Base-by-base conservation (phyloP, 1,284 basidiomycete species). In the Clitocybe nebularis region DNA sequence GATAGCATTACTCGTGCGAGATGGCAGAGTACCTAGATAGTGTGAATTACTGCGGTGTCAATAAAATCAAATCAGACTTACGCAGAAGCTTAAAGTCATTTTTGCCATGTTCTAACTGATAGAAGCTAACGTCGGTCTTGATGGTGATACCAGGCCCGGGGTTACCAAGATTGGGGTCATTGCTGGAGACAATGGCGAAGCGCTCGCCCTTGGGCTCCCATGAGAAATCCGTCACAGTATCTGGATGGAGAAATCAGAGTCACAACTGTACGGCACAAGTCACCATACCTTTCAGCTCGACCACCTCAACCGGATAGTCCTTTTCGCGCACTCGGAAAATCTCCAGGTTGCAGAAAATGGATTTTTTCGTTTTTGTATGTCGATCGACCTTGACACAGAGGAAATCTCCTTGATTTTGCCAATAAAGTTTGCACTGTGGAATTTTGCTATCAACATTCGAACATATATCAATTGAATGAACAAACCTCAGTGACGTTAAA, bases 351-450 rank as follows among this genome's bases (percentile, higher is more conserved):
- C 94, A 96, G 74, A 94, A 99, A 43, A 92, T 93, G 8, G 93
- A 94, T 73, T 99, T 99, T 71, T 98, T 98, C 14, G 93, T 96
- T 74, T 99, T 99, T 34, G 95, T 98, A 65, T 98, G 94, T 46
- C 96, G 89, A 69, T 99, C 96, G 45, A 99, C 96, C 71, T 97
- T 98, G 67, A 99, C 96, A 59, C 96, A 99, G 19, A 99, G 80
- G 74, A 93, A 99, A 68, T 99, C 94, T 39, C 96, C 96, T 63
- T 96, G 91, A 59, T 95, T 96, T 71, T 99, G 96, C 94, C 93
- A 99, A 69, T 90, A 89, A 36, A 99, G 79, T 72, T 98, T 98
- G 68, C 94, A 98, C 93, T 96, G 55, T 11, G 41, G n/a, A n/a
- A n/a, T n/a, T n/a, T n/a, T n/a, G n/a, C n/a, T 39, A 44, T 33